These are phyloP conservation scores for Ramaria sp. DNA, from an alignment of 768 basidiomycete genomes.

Conservation along the genomic window DNA sequence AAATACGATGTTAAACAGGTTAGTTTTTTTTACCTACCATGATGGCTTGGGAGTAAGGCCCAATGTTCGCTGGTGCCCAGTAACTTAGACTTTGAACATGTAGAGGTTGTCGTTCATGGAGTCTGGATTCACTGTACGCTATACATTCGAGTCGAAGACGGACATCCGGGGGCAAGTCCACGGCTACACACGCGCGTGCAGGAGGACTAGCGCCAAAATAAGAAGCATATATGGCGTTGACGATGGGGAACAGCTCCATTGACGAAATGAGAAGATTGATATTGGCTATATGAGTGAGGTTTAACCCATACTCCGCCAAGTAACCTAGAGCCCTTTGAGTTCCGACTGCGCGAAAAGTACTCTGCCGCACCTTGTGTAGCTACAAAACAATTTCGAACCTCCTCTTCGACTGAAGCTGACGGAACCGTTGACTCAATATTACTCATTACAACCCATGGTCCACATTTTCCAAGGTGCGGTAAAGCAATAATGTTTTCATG, in stretches of 20 bases:
- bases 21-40: slow-evolving; percentile 36
- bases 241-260: slow-evolving; percentile 66
- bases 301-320: slow-evolving; percentile 38
- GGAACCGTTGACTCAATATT: slow-evolving; percentile 36
- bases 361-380: slow-evolving; percentile 43
- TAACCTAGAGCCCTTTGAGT: slow-evolving; percentile 28
- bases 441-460: slow-evolving; percentile 60
- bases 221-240: slow-evolving; percentile 69
- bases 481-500: background rate
- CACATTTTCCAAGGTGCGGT: slow-evolving; percentile 20
- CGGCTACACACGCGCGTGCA: slow-evolving; percentile 86
- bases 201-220: slow-evolving; percentile 91
- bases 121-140: slow-evolving; percentile 40
- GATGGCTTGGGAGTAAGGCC: slow-evolving; percentile 94
- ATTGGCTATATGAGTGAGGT: slow-evolving; percentile 52
- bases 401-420: slow-evolving; percentile 46
- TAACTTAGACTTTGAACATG: slow-evolving; percentile 96
- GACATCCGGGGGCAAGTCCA: slow-evolving; percentile 47
- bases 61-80: slow-evolving; percentile 99
- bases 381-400: slow-evolving; percentile 61
- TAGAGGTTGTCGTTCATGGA: slow-evolving; percentile 52
- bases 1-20: background rate
- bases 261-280: slow-evolving; percentile 78
- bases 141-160: slow-evolving; percentile 68
- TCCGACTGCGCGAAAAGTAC: background rate